Base-by-base conservation (phyloP, 1,139 yeast genomes). In the Yamadazyma sp. region DNA sequence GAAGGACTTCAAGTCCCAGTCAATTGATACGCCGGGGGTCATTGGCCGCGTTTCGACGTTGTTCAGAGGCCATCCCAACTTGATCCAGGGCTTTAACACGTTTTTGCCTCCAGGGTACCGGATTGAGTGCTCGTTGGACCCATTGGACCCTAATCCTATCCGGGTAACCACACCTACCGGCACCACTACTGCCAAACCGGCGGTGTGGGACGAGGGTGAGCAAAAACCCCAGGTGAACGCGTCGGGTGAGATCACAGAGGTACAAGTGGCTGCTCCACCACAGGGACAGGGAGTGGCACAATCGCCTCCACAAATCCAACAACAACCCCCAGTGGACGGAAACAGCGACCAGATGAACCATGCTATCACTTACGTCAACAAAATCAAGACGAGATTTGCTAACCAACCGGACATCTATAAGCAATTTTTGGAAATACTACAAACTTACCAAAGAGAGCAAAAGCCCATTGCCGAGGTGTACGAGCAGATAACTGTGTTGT, bases 11-110 rank as follows among this genome's bases (percentile, higher is more conserved):
- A 92, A 94, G 67, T 85, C 95, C 35, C 97, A 90, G 65, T 79
- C 87, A 49, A 90, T 92, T 54, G 97, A 94, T 61, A 92, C 99
- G 1, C 98, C 98, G 0, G 99, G 97, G 15, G 99, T 92, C 26
- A 92, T 92, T 57, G 96, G 89, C 56, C 75, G 98, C 41, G 98
- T 92, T 0, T 88, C 97, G 0, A 78, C 86, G 1, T 68, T 92
- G 42, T 92, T 92, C 60, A 78, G 89, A 45, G 98, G 97, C 4
- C 96, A 89, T 60, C 96, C 96, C 2, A 80, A 80, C 52, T 72
- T 92, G 54, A 90, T 92, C 47, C 97, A 92, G 64, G 98, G 99
- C 0, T 94, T 92, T 64, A 92, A 92, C 64, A 92, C 99, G 1
- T 92, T 92, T 57, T 73, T 92, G 47, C 99, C 99, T 1, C 96